phyloP scores from a whole-genome alignment of 2,329 filamentous ascomycete species.

The Colletotrichum sp. region DNA sequence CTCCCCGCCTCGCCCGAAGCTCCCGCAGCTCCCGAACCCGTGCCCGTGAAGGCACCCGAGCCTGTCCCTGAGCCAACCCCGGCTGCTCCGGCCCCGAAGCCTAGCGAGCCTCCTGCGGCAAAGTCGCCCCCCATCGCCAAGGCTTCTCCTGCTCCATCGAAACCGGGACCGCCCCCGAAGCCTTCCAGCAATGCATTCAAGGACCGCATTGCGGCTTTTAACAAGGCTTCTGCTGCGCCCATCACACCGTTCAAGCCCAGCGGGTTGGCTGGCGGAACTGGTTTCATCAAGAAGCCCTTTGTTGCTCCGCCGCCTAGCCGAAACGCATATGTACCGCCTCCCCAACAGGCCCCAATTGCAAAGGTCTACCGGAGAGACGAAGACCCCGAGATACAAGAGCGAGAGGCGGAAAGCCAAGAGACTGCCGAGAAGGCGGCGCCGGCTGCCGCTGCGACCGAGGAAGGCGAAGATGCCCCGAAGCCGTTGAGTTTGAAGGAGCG shows the following conservation, averaged over 20 bases:
- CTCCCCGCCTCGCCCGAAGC: constrained; percentile 36
- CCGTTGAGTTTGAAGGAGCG: constrained; percentile 93
- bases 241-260: constrained; percentile 88
- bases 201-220: constrained; percentile 97
- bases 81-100: constrained; percentile 39
- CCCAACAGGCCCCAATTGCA: constrained; percentile 70
- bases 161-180: constrained; percentile 73
- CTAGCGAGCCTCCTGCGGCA: constrained; percentile 35
- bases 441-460: constrained; percentile 49
- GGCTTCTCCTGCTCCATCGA: constrained; percentile 36
- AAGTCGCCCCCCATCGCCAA: constrained; percentile 46
- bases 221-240: constrained; percentile 84
- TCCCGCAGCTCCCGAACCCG: constrained; percentile 38
- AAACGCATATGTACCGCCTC: constrained; percentile 85
- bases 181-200: constrained; percentile 80
- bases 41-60: constrained; percentile 32
- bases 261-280: constrained; percentile 62
- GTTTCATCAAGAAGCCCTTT: constrained; percentile 96
- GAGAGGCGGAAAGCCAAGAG: constrained; percentile 69
- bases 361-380: constrained; percentile 88
- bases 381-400: constrained; percentile 74
- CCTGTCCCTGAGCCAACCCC: constrained; percentile 31
- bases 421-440: constrained; percentile 73
- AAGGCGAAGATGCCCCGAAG: constrained; percentile 79
- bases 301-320: constrained; percentile 93